Conservation (phyloP, 345 rosid genomes). For the Excoecaria cochinchinensis region DNA sequence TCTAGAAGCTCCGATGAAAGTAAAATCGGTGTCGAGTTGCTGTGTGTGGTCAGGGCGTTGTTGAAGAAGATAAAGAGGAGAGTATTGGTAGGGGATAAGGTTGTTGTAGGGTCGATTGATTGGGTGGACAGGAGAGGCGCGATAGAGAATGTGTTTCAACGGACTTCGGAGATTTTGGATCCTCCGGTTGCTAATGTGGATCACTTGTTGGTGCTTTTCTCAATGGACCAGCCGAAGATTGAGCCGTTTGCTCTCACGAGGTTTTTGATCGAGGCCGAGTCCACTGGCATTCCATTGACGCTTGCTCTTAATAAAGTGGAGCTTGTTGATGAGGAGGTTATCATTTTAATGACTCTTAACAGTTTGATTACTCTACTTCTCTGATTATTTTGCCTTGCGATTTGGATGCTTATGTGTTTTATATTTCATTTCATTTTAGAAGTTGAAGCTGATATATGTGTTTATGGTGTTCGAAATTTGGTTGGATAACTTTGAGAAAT, state of each 20-base stretch:
- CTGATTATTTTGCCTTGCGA: background rate
- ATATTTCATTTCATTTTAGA: background rate
- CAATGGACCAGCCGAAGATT: slow-evolving; percentile 69
- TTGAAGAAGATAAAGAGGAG: slow-evolving; percentile 90
- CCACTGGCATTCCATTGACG: slow-evolving; percentile 70
- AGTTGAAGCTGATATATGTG: background rate
- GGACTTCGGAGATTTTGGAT: slow-evolving; percentile 59
- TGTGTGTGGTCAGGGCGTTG: slow-evolving; percentile 87
- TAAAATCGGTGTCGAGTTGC: slow-evolving; percentile 58
- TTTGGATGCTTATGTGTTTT: background rate
- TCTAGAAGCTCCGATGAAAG: slow-evolving; percentile 21
- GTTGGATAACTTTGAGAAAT: background rate
- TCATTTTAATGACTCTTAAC: background rate
- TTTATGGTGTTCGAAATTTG: background rate
- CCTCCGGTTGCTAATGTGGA: slow-evolving; percentile 95
- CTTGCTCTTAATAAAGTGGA: slow-evolving; percentile 80
- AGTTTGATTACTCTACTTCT: background rate
- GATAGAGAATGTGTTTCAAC: slow-evolving; percentile 84
- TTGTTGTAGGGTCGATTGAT: slow-evolving; percentile 80
- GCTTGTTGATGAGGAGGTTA: slow-evolving; percentile 66
- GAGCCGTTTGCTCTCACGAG: slow-evolving; percentile 80
- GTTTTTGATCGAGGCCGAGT: slow-evolving; percentile 88
- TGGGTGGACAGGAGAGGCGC: slow-evolving; percentile 83
- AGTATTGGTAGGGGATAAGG: slow-evolving; percentile 86
- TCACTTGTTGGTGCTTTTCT: slow-evolving; percentile 72